phyloP scores from a whole-genome alignment of 371 early-diverging fungal genomes.

The Mucor lusitanicus region DNA sequence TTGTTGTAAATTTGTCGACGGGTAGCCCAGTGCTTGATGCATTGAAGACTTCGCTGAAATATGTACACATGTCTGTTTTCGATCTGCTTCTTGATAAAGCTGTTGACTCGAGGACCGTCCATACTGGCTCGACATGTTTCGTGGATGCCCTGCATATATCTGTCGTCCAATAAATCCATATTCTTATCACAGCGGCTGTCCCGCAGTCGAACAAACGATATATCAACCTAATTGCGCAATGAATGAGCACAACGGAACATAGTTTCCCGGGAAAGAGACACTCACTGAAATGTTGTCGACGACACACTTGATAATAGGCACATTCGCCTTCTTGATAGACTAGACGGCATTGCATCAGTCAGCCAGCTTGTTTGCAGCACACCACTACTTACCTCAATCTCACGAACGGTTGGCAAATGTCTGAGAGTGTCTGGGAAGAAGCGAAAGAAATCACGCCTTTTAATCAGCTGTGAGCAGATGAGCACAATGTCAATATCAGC shows the following conservation, averaged over 20 bases:
- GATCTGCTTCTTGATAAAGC: slow-evolving; percentile 25
- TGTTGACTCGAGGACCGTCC: slow-evolving; percentile 46
- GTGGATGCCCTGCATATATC: slow-evolving; percentile 25
- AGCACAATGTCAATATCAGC: slow-evolving; percentile 44
- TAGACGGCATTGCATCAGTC: not conserved
- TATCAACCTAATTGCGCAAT: slow-evolving; percentile 28
- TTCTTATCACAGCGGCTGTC: slow-evolving; percentile 7
- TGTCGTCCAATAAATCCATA: slow-evolving; percentile 35
- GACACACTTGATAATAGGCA: slow-evolving; percentile 43
- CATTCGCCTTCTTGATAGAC: slow-evolving; percentile 26
- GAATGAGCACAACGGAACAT: not conserved
- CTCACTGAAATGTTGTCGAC: slow-evolving; percentile 39
- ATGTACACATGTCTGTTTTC: slow-evolving; percentile 1
- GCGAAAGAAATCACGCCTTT: slow-evolving; percentile 24
- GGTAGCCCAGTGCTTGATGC: slow-evolving; percentile 41
- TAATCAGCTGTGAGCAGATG: slow-evolving; percentile 25
- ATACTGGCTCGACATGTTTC: slow-evolving; percentile 32
- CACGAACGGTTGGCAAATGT: slow-evolving; percentile 16
- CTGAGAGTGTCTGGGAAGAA: slow-evolving; percentile 22
- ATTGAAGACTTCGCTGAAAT: slow-evolving; percentile 28
- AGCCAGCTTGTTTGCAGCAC: not conserved
- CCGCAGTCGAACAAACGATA: slow-evolving; percentile 39
- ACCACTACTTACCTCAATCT: slow-evolving; percentile 32
- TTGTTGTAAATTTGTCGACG: slow-evolving; percentile 38
- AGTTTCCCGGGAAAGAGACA: not conserved